Base-by-base conservation (phyloP, 2,329 filamentous ascomycete genomes). In the Phaeosphaeriaceae sp. region DNA sequence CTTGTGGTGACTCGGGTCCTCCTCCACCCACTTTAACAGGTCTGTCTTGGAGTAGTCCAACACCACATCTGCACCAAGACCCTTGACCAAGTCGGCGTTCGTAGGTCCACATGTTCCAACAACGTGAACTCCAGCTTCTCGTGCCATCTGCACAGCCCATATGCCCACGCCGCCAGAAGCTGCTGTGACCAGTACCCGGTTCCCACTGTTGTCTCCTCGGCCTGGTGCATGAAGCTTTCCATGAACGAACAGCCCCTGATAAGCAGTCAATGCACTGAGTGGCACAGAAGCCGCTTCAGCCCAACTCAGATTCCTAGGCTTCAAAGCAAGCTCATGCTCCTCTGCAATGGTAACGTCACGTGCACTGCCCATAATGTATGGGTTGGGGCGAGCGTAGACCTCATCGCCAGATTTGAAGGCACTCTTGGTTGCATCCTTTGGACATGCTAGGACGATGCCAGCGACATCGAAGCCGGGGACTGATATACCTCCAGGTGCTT, bases 101-200 rank as follows among this genome's bases (percentile, higher is more conserved):
- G 69, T 64, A 1, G 74, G 50, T 2, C 79, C 76, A 59, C 77
- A 79, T 0, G 78, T 79, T 23, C 72, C 81, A 10, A 81, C 65
- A 4, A 83, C 79, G 42, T 77, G 67, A 1, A 73, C 72, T 1
- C 81, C 78, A 26, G 73, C 72, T 54, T 69, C 61, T 47, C 71
- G 72, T 19, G 79, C 79, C 28, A 81, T 62, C 70, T 82, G 81
- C 50, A 81, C 70, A 23, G 76, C 69, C 81, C 80, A 83, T 30
- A 77, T 69, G 3, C 82, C 82, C 1, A 82, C 79, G 3, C 76
- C 75, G 3, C 82, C 81, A 4, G 80, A 78, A 1, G 81, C 81
- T 49, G 75, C 82, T 4, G 78, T 82, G 15, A 84, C 69, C 11
- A 82, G 72, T 4, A 84, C 68, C n/a, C 75, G 66, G 66, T 80